Base-by-base conservation (phyloP, 306 rosid genomes). In the Medicago arabica region DNA sequence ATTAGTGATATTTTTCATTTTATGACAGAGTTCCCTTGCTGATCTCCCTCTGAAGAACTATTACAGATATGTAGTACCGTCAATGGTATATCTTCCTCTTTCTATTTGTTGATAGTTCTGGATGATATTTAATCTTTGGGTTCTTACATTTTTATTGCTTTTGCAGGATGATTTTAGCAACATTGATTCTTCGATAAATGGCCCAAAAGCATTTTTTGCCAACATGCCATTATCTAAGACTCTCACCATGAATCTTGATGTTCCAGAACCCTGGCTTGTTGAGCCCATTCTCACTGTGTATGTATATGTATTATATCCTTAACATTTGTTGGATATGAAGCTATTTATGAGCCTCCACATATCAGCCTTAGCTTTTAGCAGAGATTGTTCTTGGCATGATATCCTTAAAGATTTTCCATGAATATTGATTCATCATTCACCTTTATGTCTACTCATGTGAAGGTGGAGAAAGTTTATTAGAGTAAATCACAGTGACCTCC, bases 191-290 rank as follows among this genome's bases (percentile, higher is more conserved):
- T 70, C 92, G 18, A 71, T 92, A 77, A 91, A 90, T 84, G 99
- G 98, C 43, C 99, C 99, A 47, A 92, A 95, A 84, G 99, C 99
- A 44, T 95, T 92, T 84, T 95, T 95, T 36, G 89, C 98, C 69
- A 95, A 95, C 86, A 95, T 95, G 98, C 99, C 99, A 62, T 71
- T 90, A 83, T 95, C 99, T 21, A 95, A 95, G 87, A 95, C 99
- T 14, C 89, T 95, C 72, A 95, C 99, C 34, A 95, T 92, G 99
- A 92, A 95, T 81, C 98, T 95, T 80, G 99, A 95, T 84, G 99
- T 92, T 81, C 99, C 99, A 6, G 99, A 95, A 82, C 97, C 99
- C 50, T 95, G 99, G 99, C 99, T 95, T 85, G 92, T 95, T 71
- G 97, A 95, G 82, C 98, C 99, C 15, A 89, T 95, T 63, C 43